Evolutionary conservation across 805 yeast species (phyloP).

Genomic region (Cyberlindnera euphorbiiphila): DNA sequence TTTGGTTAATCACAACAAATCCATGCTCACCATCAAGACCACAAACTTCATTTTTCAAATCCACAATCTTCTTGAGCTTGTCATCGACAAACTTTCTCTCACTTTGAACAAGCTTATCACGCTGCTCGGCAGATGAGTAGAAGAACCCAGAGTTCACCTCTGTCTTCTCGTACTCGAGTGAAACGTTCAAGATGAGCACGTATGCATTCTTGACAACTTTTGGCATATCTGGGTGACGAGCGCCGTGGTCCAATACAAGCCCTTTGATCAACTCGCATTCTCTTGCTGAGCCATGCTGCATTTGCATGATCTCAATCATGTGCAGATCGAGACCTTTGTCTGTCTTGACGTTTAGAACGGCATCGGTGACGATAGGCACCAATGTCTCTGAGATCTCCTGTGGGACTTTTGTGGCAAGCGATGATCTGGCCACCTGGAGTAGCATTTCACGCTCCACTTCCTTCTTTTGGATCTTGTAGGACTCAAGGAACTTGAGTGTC

Average conservation of each 20-base stretch:
- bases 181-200: slow-evolving; percentile 85
- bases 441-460: slow-evolving; percentile 81
- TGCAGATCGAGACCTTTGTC: slow-evolving; percentile 73
- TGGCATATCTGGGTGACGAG: slow-evolving; percentile 99
- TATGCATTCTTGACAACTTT: slow-evolving; percentile 76
- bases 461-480: slow-evolving; percentile 47
- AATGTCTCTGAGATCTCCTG: slow-evolving; percentile 72
- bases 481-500: slow-evolving; percentile 63
- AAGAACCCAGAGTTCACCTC: slow-evolving; percentile 96
- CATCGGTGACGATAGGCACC: slow-evolving; percentile 94
- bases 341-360: slow-evolving; percentile 74
- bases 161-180: slow-evolving; percentile 94
- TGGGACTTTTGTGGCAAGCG: slow-evolving; percentile 82
- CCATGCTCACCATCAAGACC: slow-evolving; percentile 67
- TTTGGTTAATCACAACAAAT: slow-evolving; percentile 94
- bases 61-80: slow-evolving; percentile 85
- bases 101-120: slow-evolving; percentile 89
- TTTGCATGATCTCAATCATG: slow-evolving; percentile 97
- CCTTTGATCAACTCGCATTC: slow-evolving; percentile 85
- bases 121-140: slow-evolving; percentile 92
- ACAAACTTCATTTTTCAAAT: slow-evolving; percentile 89
- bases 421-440: slow-evolving; percentile 86
- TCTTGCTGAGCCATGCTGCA: slow-evolving; percentile 87
- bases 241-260: slow-evolving; percentile 95
- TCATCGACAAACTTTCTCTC: slow-evolving; percentile 95